phyloP scores from a whole-genome alignment of 352 stramenopile species.

The Halophytophthora batemanensis region DNA sequence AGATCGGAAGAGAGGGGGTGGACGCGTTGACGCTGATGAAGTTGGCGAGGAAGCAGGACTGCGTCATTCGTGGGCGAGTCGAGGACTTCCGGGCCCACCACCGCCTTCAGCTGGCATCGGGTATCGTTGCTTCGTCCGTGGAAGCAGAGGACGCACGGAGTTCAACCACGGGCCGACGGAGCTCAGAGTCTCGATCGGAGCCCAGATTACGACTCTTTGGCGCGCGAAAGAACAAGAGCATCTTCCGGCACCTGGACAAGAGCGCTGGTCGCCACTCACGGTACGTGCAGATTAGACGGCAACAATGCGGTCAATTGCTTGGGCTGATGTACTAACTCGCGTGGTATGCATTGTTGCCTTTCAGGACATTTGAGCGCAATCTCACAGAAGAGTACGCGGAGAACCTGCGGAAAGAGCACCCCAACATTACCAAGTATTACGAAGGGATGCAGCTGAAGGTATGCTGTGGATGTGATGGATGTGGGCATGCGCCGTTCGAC shows the following conservation, averaged over 20 bases:
- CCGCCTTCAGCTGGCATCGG: slow-evolving; percentile 72
- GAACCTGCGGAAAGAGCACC: slow-evolving; percentile 54
- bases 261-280: slow-evolving; percentile 41
- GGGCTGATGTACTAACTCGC: not conserved
- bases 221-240: slow-evolving; percentile 53
- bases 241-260: slow-evolving; percentile 61
- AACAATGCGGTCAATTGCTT: not conserved
- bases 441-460: slow-evolving; percentile 35
- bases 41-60: slow-evolving; percentile 57
- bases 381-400: slow-evolving; percentile 57
- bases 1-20: slow-evolving; percentile 58
- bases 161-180: slow-evolving; percentile 27
- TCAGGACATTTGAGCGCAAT: slow-evolving; percentile 68
- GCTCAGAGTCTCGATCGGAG: slow-evolving; percentile 42
- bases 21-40: slow-evolving; percentile 49
- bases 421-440: slow-evolving; percentile 60
- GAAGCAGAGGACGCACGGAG: slow-evolving; percentile 40
- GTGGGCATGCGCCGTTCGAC: not conserved
- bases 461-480: slow-evolving; percentile 13
- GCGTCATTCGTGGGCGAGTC: slow-evolving; percentile 61
- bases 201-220: slow-evolving; percentile 53
- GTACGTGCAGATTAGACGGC: slow-evolving; percentile 19
- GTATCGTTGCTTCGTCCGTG: slow-evolving; percentile 69
- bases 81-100: slow-evolving; percentile 86
- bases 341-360: not conserved